Evolutionary conservation across 495 filamentous ascomycete species (phyloP), one percentile per base, ranked within the genome.

Genomic region (Gamarada debralockiae): DNA sequence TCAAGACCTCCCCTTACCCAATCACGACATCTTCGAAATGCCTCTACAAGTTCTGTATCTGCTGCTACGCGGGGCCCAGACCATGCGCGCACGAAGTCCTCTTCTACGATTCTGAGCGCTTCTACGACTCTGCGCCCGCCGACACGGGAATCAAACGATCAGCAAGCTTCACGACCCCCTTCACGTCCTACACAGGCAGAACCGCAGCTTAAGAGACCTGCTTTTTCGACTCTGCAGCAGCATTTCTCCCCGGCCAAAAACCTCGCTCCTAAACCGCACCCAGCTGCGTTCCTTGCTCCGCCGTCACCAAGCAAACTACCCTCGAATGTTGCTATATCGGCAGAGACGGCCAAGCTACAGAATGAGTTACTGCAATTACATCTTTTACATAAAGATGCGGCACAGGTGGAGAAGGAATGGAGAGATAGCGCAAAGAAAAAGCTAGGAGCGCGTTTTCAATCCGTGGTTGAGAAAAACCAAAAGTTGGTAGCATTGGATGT

Each of bases 331-430:
- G 74, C 74, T 22, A 52, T 78, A 47, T 77, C 81, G 0, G 78
- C 81, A 44, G 84, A 87, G 61, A 78, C 77, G 4, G 73, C 77
- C 34, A 72, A 77, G 18, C 60, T 89, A 24, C 87, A 90, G 61
- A 81, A 83, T 0, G 85, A 91, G 59, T 73, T 93, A 18, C 69
- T 90, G 20, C 86, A 90, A 61, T 69, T 92, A 4, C 80, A 82
- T 61, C 70, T 92, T 9, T 69, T 91, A 12, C 85, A 89, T 68
- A 75, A 73, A 45, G 65, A 66, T 41, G 72, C 73, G 14, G 50
- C 54, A 7, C 48, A 33, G 10, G 64, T 65, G 36, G 56, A 52
- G 9, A 43, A 38, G 9, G 62, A 70, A 40, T 84, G 79, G 79
- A 65, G 68, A 43, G 65, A 50, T 1, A 77, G 74, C 58, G 79